These are phyloP conservation scores for Aspergillus spinulosporus DNA, from an alignment of 2,329 filamentous ascomycete species.

Conservation along the genomic window DNA sequence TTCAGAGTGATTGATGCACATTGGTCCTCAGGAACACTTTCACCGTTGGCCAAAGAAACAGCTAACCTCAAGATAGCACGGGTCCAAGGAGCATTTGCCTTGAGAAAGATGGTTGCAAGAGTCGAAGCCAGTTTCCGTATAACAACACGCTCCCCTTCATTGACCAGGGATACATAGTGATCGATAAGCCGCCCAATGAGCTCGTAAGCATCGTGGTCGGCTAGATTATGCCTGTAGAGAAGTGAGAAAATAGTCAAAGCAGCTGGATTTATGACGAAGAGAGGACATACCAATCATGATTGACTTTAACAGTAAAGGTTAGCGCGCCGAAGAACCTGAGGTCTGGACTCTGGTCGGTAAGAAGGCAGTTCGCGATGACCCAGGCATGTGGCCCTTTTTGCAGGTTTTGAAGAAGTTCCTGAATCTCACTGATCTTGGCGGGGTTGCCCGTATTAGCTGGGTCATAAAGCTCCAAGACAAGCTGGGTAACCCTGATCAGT, in stretches of 20 bases:
- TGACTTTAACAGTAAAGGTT: conserved; percentile 91
- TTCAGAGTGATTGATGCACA: conserved; percentile 33
- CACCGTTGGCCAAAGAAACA: conserved; percentile 41
- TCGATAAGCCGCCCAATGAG: conserved; percentile 45
- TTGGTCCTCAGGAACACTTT: conserved; percentile 38
- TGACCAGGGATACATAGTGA: conserved; percentile 45
- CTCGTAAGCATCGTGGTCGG: conserved; percentile 33
- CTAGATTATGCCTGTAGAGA: conserved; percentile 37
- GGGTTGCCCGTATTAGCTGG: conserved; percentile 48
- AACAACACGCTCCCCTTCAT: conserved; percentile 43
- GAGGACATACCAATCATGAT: conserved; percentile 71
- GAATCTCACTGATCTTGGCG: conserved; percentile 53
- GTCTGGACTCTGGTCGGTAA: conserved; percentile 68
- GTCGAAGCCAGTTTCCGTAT: conserved; percentile 50
- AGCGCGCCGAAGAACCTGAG: conserved; percentile 90
- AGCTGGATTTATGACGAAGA: not conserved
- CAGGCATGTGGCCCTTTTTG: conserved; percentile 82
- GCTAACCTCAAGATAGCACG: conserved; percentile 39
- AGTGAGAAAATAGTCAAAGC: not conserved
- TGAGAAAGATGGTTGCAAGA: conserved; percentile 47
- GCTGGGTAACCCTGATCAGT: conserved; percentile 28
- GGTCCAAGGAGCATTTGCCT: conserved; percentile 41
- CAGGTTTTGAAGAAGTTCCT: conserved; percentile 74
- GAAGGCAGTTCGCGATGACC: conserved; percentile 76
- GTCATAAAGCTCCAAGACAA: conserved; percentile 43